These are phyloP conservation scores for Lasiosphaeria ovina DNA, from an alignment of 495 filamentous ascomycete species.

Conservation along the genomic window DNA sequence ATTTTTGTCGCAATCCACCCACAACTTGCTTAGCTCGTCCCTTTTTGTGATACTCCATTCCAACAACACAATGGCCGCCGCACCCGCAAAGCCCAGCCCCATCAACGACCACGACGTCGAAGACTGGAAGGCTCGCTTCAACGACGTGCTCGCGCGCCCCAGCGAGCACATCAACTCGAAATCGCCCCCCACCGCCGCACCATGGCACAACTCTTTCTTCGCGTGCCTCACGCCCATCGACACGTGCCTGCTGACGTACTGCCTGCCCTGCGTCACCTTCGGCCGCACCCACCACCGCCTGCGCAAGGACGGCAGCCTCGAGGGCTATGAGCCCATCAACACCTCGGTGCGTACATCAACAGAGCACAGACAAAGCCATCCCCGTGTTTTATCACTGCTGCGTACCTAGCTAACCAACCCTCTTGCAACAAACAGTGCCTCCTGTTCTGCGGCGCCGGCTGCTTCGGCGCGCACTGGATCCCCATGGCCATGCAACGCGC, in stretches of 20 bases:
- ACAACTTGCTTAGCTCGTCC: too few relatives aligned
- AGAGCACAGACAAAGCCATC: too few relatives aligned
- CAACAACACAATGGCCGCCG: constrained; percentile 21
- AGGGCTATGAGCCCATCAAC: constrained; percentile 45
- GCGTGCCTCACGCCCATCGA: constrained; percentile 41
- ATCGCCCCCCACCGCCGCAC: constrained; percentile 27
- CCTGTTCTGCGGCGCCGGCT: constrained; percentile 31
- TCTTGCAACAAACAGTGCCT: constrained; percentile 26
- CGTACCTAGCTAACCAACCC: background rate
- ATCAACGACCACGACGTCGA: constrained; percentile 32
- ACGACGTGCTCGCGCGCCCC: constrained; percentile 31
- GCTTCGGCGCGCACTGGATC: constrained; percentile 36
- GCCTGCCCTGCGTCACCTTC: constrained; percentile 47
- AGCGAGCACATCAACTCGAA: constrained; percentile 30
- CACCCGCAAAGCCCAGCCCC: constrained; percentile 15
- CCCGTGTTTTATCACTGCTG: constrained; percentile 5
- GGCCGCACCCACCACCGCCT: constrained; percentile 48
- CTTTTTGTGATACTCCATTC: too few relatives aligned
- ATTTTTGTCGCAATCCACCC: too few relatives aligned
- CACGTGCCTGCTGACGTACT: constrained; percentile 32
- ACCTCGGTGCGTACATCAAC: constrained; percentile 28
- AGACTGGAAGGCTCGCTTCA: constrained; percentile 34
- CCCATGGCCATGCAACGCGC: constrained; percentile 42
- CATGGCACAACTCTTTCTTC: constrained; percentile 34
- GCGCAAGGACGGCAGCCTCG: constrained; percentile 35